These are phyloP conservation scores for Domatiomyces globalis DNA, from an alignment of 2,329 filamentous ascomycete genomes.

Conservation along the genomic window DNA sequence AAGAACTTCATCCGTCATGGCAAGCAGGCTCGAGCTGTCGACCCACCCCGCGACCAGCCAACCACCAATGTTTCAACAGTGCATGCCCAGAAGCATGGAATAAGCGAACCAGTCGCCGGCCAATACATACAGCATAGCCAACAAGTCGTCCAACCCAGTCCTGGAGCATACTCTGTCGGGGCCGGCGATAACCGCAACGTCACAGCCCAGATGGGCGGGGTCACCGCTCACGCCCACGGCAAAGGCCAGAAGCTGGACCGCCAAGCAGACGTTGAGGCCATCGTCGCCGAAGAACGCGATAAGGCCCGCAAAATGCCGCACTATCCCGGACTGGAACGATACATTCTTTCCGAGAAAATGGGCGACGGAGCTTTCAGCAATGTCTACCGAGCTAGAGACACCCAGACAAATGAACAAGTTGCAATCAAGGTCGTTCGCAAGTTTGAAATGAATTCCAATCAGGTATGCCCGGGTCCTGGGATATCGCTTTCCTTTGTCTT, in stretches of 20 bases:
- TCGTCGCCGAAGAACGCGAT: slow-evolving; percentile 84
- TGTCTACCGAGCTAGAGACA: slow-evolving; percentile 79
- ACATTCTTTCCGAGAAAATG: slow-evolving; percentile 89
- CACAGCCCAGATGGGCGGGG: slow-evolving; percentile 53
- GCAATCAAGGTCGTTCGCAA: slow-evolving; percentile 98
- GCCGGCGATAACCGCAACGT: slow-evolving; percentile 48
- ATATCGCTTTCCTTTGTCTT: slow-evolving; percentile 17
- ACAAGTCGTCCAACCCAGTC: slow-evolving; percentile 28
- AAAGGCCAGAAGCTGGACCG: slow-evolving; percentile 45
- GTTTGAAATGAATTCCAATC: slow-evolving; percentile 96
- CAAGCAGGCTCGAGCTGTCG: slow-evolving; percentile 70
- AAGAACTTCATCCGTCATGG: slow-evolving; percentile 98
- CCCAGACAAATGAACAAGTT: slow-evolving; percentile 53
- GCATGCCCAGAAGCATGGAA: slow-evolving; percentile 44
- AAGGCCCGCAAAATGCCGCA: slow-evolving; percentile 70
- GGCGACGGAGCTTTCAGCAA: slow-evolving; percentile 98
- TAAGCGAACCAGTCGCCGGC: slow-evolving; percentile 48
- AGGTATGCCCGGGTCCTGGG: slow-evolving; percentile 53
- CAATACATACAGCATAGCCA: slow-evolving; percentile 33
- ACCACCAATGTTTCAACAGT: slow-evolving; percentile 50
- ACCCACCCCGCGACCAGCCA: slow-evolving; percentile 44
- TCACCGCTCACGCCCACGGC: slow-evolving; percentile 48
- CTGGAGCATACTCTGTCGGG: slow-evolving; percentile 48
- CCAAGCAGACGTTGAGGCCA: slow-evolving; percentile 59
- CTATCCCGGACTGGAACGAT: slow-evolving; percentile 75